These are phyloP conservation scores for Alternaria incomplexa DNA, from an alignment of 2,329 filamentous ascomycete genomes.

Conservation along the genomic window DNA sequence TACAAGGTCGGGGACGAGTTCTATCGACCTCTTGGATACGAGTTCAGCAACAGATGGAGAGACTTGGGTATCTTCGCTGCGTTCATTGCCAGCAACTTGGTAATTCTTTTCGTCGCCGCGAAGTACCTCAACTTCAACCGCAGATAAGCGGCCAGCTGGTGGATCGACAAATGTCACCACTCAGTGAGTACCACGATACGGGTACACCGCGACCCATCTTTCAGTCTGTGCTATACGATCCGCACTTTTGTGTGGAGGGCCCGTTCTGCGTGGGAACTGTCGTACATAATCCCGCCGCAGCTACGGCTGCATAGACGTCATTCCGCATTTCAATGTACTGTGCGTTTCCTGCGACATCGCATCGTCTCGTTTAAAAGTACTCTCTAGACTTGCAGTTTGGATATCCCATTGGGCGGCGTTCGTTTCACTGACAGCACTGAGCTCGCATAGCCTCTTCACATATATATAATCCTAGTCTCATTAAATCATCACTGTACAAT, in stretches of 20 bases:
- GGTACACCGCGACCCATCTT: background rate
- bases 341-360: background rate
- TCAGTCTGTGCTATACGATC: background rate
- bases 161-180: background rate
- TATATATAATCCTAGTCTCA: background rate
- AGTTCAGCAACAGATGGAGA: conserved; percentile 75
- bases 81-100: conserved; percentile 79
- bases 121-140: conserved; percentile 57
- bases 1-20: conserved; percentile 83
- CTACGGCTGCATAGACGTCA: background rate
- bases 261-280: background rate
- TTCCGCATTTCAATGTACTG: background rate
- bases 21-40: conserved; percentile 70
- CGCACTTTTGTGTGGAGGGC: background rate
- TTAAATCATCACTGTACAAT: background rate
- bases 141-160: conserved; percentile 21
- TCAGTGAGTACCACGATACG: background rate
- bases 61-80: conserved; percentile 80
- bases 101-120: conserved; percentile 65
- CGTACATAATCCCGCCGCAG: background rate
- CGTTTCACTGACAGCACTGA: conserved; percentile 2
- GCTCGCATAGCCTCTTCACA: background rate
- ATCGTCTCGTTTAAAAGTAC: background rate
- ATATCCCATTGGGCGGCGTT: conserved; percentile 23
- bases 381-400: conserved; percentile 9